These are phyloP conservation scores for Orobanche coerulescens DNA, from an alignment of 257 asterid species.

Conservation along the genomic window DNA sequence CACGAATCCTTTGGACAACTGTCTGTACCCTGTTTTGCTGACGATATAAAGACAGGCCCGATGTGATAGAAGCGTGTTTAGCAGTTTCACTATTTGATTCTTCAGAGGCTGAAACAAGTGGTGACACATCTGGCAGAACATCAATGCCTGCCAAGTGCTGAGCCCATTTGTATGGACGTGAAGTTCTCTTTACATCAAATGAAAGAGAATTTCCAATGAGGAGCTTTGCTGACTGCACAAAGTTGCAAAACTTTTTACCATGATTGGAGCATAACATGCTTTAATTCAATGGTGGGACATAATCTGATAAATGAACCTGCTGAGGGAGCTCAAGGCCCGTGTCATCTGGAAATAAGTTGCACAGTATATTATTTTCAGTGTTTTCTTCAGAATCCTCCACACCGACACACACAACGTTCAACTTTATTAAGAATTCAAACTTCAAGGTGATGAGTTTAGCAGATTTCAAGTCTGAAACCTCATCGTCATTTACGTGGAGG, in stretches of 20 bases:
- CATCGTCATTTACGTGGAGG: slow-evolving; percentile 63
- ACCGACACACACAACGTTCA: slow-evolving; percentile 77
- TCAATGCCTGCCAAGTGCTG: slow-evolving; percentile 98
- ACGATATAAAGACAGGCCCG: slow-evolving; percentile 75
- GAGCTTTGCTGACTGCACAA: slow-evolving; percentile 83
- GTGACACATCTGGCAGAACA: slow-evolving; percentile 88
- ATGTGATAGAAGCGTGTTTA: slow-evolving; percentile 40
- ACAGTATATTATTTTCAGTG: slow-evolving; percentile 46
- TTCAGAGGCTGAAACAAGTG: slow-evolving; percentile 47
- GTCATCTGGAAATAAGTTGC: slow-evolving; percentile 97
- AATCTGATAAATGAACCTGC: slow-evolving; percentile 52
- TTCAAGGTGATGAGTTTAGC: slow-evolving; percentile 61
- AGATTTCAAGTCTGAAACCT: slow-evolving; percentile 39
- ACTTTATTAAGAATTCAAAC: slow-evolving; percentile 72
- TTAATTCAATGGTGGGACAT: slow-evolving; percentile 15
- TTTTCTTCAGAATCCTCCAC: slow-evolving; percentile 72
- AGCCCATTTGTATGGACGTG: slow-evolving; percentile 95
- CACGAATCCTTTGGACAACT: slow-evolving; percentile 81
- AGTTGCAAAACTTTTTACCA: slow-evolving; percentile 17
- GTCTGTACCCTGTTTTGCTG: slow-evolving; percentile 89
- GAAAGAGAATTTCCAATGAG: slow-evolving; percentile 44
- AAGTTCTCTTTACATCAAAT: slow-evolving; percentile 64
- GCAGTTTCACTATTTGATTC: slow-evolving; percentile 44
- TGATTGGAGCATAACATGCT: slow-evolving; percentile 21
- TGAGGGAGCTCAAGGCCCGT: slow-evolving; percentile 92